A percentile compares a stretch with the other conserved stretches of the same genome.
phyloP scores from a whole-genome alignment of 2,329 filamentous ascomycete genomes.

The Fusarium brachygibbosum region DNA sequence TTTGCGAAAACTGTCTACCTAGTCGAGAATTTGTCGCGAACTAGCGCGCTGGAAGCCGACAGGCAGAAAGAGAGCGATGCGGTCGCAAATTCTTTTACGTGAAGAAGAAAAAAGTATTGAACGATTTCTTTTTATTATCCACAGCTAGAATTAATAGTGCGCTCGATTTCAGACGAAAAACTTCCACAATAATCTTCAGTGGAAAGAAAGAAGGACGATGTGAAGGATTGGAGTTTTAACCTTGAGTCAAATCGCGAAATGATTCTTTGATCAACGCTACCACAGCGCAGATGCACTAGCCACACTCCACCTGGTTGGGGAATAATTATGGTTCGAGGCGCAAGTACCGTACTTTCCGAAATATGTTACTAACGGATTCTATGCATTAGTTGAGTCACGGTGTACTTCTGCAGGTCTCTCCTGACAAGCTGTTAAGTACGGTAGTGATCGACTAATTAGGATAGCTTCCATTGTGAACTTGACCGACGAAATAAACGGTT shows the following conservation, averaged over 20 bases:
- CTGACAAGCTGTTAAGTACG: constrained; percentile 46
- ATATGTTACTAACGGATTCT: background rate
- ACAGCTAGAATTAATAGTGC: background rate
- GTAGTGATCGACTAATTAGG: constrained; percentile 25
- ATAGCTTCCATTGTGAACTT: constrained; percentile 28
- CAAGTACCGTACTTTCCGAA: no score
- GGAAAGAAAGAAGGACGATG: constrained; percentile 5
- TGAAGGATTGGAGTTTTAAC: constrained; percentile 11
- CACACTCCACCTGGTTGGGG: constrained; percentile 3
- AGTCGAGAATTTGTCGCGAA: constrained; percentile 15
- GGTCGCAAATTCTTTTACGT: constrained; percentile 12
- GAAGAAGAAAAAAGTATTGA: background rate
- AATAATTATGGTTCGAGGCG: no score
- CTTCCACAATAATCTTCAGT: constrained; percentile 1
- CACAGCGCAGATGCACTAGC: constrained; percentile 12
- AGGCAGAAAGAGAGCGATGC: background rate
- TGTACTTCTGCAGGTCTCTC: constrained; percentile 23
- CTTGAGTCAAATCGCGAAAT: constrained; percentile 33
- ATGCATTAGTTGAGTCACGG: constrained; percentile 42
- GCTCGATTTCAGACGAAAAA: background rate
- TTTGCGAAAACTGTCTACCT: background rate
- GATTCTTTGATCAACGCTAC: constrained; percentile 25
- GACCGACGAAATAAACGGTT: constrained; percentile 11
- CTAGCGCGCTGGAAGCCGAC: constrained; percentile 15
- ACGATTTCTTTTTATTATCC: constrained; percentile 20